Base-by-base conservation (phyloP, 1,139 yeast species). In the Protomyces arabidopsidicola region DNA sequence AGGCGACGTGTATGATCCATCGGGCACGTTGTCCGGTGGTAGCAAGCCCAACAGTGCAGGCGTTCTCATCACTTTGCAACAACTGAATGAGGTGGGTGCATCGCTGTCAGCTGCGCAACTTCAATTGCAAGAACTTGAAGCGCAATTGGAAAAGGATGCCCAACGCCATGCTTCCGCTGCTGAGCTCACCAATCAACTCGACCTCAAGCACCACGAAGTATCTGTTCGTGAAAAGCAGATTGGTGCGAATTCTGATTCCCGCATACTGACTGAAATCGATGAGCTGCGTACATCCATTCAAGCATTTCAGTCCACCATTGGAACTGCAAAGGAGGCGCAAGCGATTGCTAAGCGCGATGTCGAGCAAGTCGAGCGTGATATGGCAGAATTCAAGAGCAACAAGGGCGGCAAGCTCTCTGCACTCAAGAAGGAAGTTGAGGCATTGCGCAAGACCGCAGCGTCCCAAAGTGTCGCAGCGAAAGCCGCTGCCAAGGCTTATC, bases 1-100 rank as follows among this genome's bases (percentile, higher is more conserved):
- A 62, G 99, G 98, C 57, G 98, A 93, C 75, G 82, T 87, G 10
- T 95, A 91, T 75, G 98, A 95, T 72, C 98, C 98, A 0, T 90
- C 87, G 70, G 99, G 99, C 14, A 90, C 96, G 24, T 78, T 95
- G 50, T 88, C 97, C 1, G 99, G 99, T 62, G 98, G 98, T n/a
- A 86, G 95, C 24, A 81, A 93, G 69, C 84, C 80, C 68, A 75
- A 71, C 51, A 66, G 72, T n/a, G 76, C 78, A 56, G 80, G 84
- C 14, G 79, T 87, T 3, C 78, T 93, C 65, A 75, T 84, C 8
- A 83, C 82, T 60, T 83, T 91, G 72, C 95, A 87, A 71, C 82
- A 83, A 67, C 87, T 82, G 69, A 88, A 88, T 70, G 76, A 75
- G n/a, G 72, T 84, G 16, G 78, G 78, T 51, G 71, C 72, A 3